A percentile compares a stretch with the other conserved stretches of the same genome.
phyloP scores from a whole-genome alignment of 1,284 basidiomycete species.

The Cryptococcus sp. region DNA sequence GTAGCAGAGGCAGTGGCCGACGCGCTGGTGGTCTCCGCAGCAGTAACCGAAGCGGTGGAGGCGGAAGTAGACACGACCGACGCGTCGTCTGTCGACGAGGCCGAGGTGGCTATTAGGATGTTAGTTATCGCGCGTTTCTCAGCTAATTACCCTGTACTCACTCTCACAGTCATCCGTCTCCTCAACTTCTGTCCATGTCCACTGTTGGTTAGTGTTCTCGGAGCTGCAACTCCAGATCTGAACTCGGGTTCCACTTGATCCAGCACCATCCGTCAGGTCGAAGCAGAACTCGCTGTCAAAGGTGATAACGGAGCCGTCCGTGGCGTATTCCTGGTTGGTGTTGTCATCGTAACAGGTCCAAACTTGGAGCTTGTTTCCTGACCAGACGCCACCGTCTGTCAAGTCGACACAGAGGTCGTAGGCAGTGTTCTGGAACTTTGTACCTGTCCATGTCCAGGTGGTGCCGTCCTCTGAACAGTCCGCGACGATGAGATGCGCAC shows the following conservation, averaged over 20 bases:
- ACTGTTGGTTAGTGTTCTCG: conserved; percentile 45
- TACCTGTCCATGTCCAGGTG: conserved; percentile 32
- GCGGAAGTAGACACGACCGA: conserved; percentile 3
- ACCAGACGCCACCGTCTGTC: conserved; percentile 30
- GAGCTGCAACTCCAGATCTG: conserved; percentile 38
- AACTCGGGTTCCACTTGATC: conserved; percentile 23
- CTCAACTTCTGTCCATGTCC: conserved; percentile 38
- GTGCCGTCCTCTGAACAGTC: conserved; percentile 36
- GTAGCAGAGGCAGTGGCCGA: conserved; percentile 1
- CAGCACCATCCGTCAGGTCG: conserved; percentile 36
- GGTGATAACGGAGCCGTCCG: conserved; percentile 28
- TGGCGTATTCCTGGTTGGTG: conserved; percentile 39
- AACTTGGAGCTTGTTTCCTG: conserved; percentile 42
- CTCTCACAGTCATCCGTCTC: conserved; percentile 32
- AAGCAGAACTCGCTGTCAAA: conserved; percentile 36
- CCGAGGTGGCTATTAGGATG: not conserved
- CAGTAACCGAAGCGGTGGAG: conserved; percentile 3
- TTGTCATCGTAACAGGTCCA: conserved; percentile 42
- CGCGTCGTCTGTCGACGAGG: conserved; percentile 1
- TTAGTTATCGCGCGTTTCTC: not conserved
- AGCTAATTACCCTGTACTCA: conserved; percentile 9
- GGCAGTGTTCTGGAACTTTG: conserved; percentile 32
- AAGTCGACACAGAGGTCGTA: conserved; percentile 42
- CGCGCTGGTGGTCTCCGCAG: conserved; percentile 5
- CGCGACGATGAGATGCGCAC: conserved; percentile 32